These are phyloP conservation scores for Boletus reticuloceps DNA, from an alignment of 768 basidiomycete genomes.

Conservation along the genomic window DNA sequence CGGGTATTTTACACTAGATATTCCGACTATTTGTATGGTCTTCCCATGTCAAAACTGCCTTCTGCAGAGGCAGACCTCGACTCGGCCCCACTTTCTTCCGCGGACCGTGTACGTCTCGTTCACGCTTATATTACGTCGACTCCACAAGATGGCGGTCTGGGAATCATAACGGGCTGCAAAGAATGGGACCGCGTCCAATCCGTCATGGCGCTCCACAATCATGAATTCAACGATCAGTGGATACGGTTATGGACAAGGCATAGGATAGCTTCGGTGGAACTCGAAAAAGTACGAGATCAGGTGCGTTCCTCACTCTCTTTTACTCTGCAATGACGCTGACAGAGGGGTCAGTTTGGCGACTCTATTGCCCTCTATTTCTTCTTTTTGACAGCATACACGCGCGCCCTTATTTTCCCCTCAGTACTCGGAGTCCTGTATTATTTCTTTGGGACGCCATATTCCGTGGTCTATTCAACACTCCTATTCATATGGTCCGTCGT, in stretches of 20 bases:
- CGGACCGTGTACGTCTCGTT: conserved; percentile 80
- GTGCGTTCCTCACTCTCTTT: conserved; percentile 35
- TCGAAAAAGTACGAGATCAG: conserved; percentile 72
- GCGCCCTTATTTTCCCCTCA: conserved; percentile 75
- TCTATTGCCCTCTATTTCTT: conserved; percentile 84
- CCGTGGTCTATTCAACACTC: conserved; percentile 69
- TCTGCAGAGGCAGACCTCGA: conserved; percentile 42
- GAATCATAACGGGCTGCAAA: conserved; percentile 66
- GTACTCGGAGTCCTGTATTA: conserved; percentile 66
- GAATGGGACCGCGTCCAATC: conserved; percentile 82
- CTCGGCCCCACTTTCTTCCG: conserved; percentile 52
- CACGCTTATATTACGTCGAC: conserved; percentile 69
- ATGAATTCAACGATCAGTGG: conserved; percentile 78
- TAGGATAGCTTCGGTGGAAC: conserved; percentile 58
- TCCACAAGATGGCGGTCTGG: conserved; percentile 77
- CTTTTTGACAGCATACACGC: conserved; percentile 83
- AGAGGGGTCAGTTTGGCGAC: conserved; percentile 62
- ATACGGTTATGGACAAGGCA: conserved; percentile 69
- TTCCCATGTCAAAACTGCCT: conserved; percentile 54
- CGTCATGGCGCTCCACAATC: conserved; percentile 83
- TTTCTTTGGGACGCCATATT: conserved; percentile 70
- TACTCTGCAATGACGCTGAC: neutral
- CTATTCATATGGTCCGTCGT: conserved; percentile 81
- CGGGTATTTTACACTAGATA: conserved; percentile 40
- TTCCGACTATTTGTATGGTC: conserved; percentile 72